Conservation (phyloP, 257 asterid species). For the Scutellaria galericulata region DNA sequence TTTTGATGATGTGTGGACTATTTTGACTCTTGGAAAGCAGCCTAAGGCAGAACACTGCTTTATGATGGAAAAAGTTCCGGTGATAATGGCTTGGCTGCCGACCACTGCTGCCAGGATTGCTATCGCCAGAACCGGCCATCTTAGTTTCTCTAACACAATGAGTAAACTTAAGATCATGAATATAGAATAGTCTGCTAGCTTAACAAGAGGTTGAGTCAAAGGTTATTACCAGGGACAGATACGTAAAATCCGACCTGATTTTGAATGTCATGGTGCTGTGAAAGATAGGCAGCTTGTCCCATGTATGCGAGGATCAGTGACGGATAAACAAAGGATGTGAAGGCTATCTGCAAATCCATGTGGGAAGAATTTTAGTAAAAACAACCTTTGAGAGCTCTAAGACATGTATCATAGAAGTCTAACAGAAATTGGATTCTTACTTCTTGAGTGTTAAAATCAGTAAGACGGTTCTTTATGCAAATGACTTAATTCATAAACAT, state of each 20-base stretch:
- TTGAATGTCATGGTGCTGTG: constrained; percentile 59
- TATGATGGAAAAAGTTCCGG: constrained; percentile 87
- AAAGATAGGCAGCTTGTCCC: constrained; percentile 97
- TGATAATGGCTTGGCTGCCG: constrained; percentile 93
- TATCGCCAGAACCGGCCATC: constrained; percentile 88
- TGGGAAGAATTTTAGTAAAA: constrained; percentile 22
- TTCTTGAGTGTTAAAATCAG: too few species aligned
- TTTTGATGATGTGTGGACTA: constrained; percentile 81
- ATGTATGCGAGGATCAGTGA: constrained; percentile 83
- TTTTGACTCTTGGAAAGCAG: constrained; percentile 83
- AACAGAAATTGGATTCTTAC: too few species aligned
- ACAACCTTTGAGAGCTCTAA: not conserved
- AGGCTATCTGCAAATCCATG: constrained; percentile 64
- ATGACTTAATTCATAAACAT: too few species aligned
- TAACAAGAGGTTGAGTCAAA: not conserved
- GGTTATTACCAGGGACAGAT: constrained; percentile 77
- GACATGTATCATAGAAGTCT: too few species aligned
- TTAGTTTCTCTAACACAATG: constrained; percentile 47
- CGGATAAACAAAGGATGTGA: constrained; percentile 78
- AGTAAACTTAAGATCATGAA: not conserved
- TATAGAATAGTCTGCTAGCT: not conserved
- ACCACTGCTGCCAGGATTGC: constrained; percentile 93
- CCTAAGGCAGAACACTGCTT: constrained; percentile 91
- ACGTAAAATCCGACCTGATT: constrained; percentile 75
- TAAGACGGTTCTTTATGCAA: too few species aligned